Conservation (phyloP, 2,329 filamentous ascomycete genomes). For the Diaporthe nobilis region DNA sequence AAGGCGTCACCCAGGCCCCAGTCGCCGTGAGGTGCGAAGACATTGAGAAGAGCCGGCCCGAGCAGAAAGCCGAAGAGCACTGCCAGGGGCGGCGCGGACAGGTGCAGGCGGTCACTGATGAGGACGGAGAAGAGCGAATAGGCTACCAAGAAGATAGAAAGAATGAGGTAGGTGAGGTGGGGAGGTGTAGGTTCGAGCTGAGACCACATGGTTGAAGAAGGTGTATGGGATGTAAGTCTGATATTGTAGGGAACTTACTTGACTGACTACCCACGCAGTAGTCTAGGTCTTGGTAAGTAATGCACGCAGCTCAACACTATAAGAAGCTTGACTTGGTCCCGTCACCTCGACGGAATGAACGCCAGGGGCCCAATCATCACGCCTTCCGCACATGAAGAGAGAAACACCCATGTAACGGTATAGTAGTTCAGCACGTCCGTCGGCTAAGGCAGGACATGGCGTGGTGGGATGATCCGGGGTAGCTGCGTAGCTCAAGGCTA, state of each 20-base stretch:
- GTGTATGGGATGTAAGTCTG: not conserved
- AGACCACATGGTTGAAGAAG: slow-evolving; percentile 34
- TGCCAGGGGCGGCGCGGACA: slow-evolving; percentile 36
- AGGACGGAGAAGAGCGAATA: slow-evolving; percentile 37
- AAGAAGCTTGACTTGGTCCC: not conserved
- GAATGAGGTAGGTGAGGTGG: slow-evolving; percentile 35
- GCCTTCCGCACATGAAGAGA: not conserved
- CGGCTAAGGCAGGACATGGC: not conserved
- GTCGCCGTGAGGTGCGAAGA: slow-evolving; percentile 31
- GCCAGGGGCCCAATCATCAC: not conserved
- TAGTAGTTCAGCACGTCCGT: not conserved
- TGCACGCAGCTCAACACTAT: not conserved
- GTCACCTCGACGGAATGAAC: not conserved
- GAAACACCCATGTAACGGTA: not conserved
- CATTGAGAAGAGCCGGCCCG: slow-evolving; percentile 28
- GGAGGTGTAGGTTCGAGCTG: slow-evolving; percentile 38
- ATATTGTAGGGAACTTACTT: not conserved
- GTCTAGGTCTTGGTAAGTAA: not conserved
- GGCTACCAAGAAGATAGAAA: slow-evolving; percentile 36
- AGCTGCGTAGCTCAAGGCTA: slow-evolving; percentile 13
- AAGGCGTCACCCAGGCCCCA: slow-evolving; percentile 32
- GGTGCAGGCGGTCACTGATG: slow-evolving; percentile 38
- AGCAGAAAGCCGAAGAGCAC: slow-evolving; percentile 39
- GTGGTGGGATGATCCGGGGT: slow-evolving; percentile 20
- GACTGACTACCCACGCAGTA: not conserved